A percentile compares a stretch with the other conserved stretches of the same genome.
These are phyloP conservation scores for Crithidia expoeki DNA, from an alignment of 208 protist species.

Conservation along the genomic window DNA sequence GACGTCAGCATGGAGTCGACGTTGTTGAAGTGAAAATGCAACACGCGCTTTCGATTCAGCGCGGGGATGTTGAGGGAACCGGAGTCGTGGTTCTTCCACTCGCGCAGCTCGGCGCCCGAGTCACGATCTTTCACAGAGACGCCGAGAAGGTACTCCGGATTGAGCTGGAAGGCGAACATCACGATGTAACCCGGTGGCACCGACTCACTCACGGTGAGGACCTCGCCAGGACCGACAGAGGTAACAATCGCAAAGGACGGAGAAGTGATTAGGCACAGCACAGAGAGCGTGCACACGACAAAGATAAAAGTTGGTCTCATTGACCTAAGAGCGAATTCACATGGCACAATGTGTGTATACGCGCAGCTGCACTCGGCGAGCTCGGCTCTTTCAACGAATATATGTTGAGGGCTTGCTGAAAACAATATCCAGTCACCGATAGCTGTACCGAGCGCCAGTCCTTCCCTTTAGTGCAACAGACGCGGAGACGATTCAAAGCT, in stretches of 20 bases:
- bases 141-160: conserved; percentile 15
- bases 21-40: conserved; percentile 58
- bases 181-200: conserved; percentile 27
- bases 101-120: background rate
- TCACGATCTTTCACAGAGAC: conserved; percentile 1
- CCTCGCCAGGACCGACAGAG: conserved; percentile 18
- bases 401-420: no score
- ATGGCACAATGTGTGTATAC: no score
- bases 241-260: conserved; percentile 4
- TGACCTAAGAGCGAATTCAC: no score
- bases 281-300: background rate
- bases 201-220: conserved; percentile 40
- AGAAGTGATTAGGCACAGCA: background rate
- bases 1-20: conserved; percentile 29
- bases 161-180: conserved; percentile 52
- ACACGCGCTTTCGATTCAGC: background rate
- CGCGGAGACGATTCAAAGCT: no score
- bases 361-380: no score
- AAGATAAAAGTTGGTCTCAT: background rate
- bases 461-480: no score
- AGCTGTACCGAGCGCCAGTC: no score
- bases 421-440: no score
- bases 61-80: conserved; percentile 9
- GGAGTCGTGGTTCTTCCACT: conserved; percentile 1
- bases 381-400: no score